Base-by-base conservation (phyloP, 1,139 yeast species). In the Saccharomycopsis hybrid region DNA sequence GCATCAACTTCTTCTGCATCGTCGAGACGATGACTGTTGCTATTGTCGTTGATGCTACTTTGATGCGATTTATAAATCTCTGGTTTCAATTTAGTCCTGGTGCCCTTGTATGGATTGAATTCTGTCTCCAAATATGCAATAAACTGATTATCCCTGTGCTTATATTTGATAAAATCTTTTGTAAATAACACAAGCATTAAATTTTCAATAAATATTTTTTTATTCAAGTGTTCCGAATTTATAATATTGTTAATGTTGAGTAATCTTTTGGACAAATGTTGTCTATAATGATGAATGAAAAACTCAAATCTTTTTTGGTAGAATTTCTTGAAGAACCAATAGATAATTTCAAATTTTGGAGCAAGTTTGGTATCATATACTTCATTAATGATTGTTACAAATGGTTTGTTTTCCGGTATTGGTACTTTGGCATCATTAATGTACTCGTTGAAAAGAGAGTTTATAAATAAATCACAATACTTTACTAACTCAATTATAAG, bases 401-500 rank as follows among this genome's bases (percentile, higher is more conserved):
- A 46, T 4, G 44, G 27, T 29, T 24, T 36, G 11, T 25, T 9
- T 18, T 18, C 18, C 18, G 18, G 18, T 18, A 18, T 18, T 11
- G 11, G 35, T 31, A 8, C 11, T 31, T 31, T 11, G 11, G 11
- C 11, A 7, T 5, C 5, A 5, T 5, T 36, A 11, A 36, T 9
- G 24, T 36, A 36, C 5, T 36, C 18, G 24, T 11, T 36, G 24
- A 5, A 36, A 24, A 36, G n/a, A 36, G 39, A 9, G 18, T 18
- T 44, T 37, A 52, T 43, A 8, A 29, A 31, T 8, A 25, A 18
- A 36, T 49, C 51, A 29, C 52, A 43, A 25, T 43, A 52, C 39
- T 47, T 49, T 7, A 44, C 53, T 35, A 52, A 44, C 24, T 52
- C 55, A 24, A 41, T 27, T 31, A 47, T 46, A 4, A 49, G 18